These are phyloP conservation scores for Colletotrichum abscissum DNA, from an alignment of 2,329 filamentous ascomycete species.

Conservation along the genomic window DNA sequence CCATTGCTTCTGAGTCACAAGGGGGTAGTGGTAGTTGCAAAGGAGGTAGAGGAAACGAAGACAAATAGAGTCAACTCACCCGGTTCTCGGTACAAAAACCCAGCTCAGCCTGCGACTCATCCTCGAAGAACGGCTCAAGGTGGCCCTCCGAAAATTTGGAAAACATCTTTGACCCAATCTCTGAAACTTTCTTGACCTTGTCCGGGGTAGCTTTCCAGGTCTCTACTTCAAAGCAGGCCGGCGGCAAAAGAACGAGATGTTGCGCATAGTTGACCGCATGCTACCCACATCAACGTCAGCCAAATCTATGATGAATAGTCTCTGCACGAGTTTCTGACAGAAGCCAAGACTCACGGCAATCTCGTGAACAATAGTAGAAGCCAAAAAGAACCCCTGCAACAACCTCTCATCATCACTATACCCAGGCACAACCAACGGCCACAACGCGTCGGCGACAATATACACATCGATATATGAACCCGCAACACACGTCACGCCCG, in stretches of 20 bases:
- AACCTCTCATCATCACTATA: constrained; percentile 5
- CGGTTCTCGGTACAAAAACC: neutral
- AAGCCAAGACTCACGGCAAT: neutral
- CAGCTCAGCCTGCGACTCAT: neutral
- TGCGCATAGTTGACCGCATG: constrained; percentile 4
- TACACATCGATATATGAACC: neutral
- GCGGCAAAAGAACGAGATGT: neutral
- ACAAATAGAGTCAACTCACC: neutral
- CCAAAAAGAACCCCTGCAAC: neutral
- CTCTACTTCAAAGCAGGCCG: neutral
- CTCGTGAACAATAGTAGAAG: constrained; percentile 1
- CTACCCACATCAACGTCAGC: neutral
- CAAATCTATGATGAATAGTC: neutral
- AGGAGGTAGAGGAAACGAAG: neutral
- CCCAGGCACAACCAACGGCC: neutral
- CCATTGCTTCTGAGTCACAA: neutral
- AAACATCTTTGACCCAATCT: neutral
- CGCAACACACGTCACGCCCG: neutral
- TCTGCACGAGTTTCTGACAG: too few species aligned
- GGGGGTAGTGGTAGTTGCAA: neutral
- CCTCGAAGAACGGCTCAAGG: constrained; percentile 1
- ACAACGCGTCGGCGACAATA: neutral
- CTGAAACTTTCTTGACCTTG: neutral
- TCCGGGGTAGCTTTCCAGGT: neutral
- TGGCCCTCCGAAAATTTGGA: neutral